Conservation (phyloP, 2,329 filamentous ascomycete species). For the Venturia asperata region DNA sequence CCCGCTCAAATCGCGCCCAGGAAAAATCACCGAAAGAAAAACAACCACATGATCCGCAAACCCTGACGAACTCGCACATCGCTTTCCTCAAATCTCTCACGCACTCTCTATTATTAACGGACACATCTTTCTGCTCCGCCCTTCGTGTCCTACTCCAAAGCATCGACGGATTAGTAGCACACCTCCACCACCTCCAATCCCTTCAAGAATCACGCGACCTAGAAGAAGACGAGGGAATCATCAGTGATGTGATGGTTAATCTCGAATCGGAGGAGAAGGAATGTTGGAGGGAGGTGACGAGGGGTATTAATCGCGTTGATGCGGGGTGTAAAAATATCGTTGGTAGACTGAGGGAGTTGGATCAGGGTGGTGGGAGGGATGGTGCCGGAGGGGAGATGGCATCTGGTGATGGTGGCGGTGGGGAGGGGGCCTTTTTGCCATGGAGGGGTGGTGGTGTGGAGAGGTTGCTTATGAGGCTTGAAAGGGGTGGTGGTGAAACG, state of each 20-base stretch:
- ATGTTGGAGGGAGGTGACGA: constrained; percentile 51
- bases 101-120: constrained; percentile 60
- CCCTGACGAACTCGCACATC: constrained; percentile 71
- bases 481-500: constrained; percentile 40
- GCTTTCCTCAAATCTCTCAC: constrained; percentile 64
- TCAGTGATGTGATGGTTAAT: constrained; percentile 42
- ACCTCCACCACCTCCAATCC: constrained; percentile 65
- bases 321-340: constrained; percentile 57
- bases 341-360: constrained; percentile 51
- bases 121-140: constrained; percentile 54
- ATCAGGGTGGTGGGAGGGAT: constrained; percentile 33
- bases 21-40: not conserved
- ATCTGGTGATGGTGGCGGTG: constrained; percentile 27
- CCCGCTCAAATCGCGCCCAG: not conserved
- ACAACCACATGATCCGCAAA: constrained; percentile 69
- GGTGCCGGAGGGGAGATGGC: constrained; percentile 25
- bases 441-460: constrained; percentile 73
- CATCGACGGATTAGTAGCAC: constrained; percentile 74
- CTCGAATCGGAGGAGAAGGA: constrained; percentile 64
- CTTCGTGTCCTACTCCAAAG: constrained; percentile 62
- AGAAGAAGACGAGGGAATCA: constrained; percentile 72
- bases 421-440: constrained; percentile 56
- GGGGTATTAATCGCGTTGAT: constrained; percentile 59
- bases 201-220: constrained; percentile 75
- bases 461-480: constrained; percentile 82